Base-by-base conservation (phyloP, 1,284 basidiomycete genomes). In the Melampsora occidentalis region DNA sequence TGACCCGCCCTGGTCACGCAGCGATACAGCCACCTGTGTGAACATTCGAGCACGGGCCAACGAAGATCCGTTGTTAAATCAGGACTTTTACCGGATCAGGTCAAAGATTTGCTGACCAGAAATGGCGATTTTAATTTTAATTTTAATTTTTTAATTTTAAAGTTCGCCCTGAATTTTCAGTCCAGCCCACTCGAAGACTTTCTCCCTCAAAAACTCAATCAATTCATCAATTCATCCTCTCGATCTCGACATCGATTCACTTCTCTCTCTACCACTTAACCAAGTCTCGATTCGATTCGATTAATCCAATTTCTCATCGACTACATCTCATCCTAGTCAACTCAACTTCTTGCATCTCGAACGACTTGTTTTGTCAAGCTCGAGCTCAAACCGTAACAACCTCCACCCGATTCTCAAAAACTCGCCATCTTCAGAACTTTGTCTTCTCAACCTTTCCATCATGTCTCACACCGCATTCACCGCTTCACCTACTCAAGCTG, bases 401-500 rank as follows among this genome's bases (percentile, higher is more conserved):
- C 57, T 22, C 22, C 53, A 22, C 28, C 22, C 12, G 14, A 59
- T 25, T 9, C 6, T 59, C 57, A n/a, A 59, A 9, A 59, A 7
- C 28, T 59, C 57, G 53, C 57, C 28, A 22, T 5, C 20, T 25
- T 18, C 51, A 18, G 16, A 25, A 4, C 57, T 25, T 59, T 9
- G 5, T 22, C 57, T 59, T 25, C 5, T 10, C 22, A 59, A 59
- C 28, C 22, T 10, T 59, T 28, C 22, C 57, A 59, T 59, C 57
- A 59, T 59, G 46, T 46, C n/a, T 28, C 57, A 59, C 25, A 22
- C 57, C 22, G 12, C 57, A 16, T 46, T 48, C 63, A 65, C 71
- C 35, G 64, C 71, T 59, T 64, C 71, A 31, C 66, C 66, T 14
- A 22, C 69, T 20, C 72, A 68, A 69, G 64, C 72, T 49, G 53